Percentiles rank a stretch among this genome's conserved stretches.
These are phyloP conservation scores for Collybia sp. DNA, from an alignment of 768 basidiomycete genomes.

Conservation along the genomic window DNA sequence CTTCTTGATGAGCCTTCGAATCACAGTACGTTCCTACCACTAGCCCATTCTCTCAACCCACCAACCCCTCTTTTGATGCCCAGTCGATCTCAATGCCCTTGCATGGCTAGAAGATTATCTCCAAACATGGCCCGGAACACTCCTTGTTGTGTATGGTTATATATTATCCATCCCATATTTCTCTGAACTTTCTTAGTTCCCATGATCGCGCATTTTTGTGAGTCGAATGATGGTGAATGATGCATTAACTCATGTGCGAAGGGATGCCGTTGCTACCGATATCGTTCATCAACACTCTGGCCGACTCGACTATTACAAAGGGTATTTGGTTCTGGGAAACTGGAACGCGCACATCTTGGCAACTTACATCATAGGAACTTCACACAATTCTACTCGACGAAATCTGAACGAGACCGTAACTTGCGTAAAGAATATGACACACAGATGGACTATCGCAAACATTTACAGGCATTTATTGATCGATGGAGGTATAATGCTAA, in stretches of 20 bases:
- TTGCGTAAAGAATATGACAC: constrained; percentile 93
- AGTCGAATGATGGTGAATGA: constrained; percentile 12
- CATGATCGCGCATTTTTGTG: constrained; percentile 97
- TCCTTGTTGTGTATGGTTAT: constrained; percentile 81
- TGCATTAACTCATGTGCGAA: constrained; percentile 17
- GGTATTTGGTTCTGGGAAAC: constrained; percentile 37
- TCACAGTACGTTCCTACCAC: constrained; percentile 60
- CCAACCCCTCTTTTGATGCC: constrained; percentile 1
- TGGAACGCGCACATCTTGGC: not conserved
- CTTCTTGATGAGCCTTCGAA: constrained; percentile 95
- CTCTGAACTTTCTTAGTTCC: constrained; percentile 45
- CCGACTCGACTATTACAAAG: constrained; percentile 96
- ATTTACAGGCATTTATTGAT: constrained; percentile 97
- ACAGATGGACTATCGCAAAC: constrained; percentile 92
- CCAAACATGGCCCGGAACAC: constrained; percentile 89
- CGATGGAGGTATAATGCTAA: constrained; percentile 98
- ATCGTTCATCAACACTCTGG: constrained; percentile 95
- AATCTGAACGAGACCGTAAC: constrained; percentile 90
- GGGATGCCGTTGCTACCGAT: constrained; percentile 95
- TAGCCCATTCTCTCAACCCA: not conserved
- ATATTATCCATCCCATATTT: not conserved
- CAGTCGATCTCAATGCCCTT: constrained; percentile 90
- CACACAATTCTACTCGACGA: constrained; percentile 97
- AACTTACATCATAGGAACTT: constrained; percentile 64
- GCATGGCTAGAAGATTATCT: constrained; percentile 98